Base-by-base conservation (phyloP, 306 rosid genomes). In the Bauhinia variegata region DNA sequence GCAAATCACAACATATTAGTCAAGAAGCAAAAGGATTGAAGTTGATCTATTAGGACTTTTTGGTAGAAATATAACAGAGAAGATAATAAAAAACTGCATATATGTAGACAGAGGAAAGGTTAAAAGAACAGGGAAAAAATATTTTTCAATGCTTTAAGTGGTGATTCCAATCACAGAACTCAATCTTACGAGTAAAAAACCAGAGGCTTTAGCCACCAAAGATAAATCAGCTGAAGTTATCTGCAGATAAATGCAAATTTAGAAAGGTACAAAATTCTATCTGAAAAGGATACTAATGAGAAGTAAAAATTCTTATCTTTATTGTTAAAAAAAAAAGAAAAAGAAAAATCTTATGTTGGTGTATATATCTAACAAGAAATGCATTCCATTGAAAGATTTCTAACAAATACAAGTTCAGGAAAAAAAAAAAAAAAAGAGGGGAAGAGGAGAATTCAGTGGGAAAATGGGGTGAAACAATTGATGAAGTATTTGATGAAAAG, bases 141-240 rank as follows among this genome's bases (percentile, higher is more conserved):
- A 31, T 48, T 55, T 47, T 65, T 12, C 43, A 23, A 72, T 46
- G 47, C 14, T 62, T 75, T n/a, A 82, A 50, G n/a, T 55, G 48
- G 39, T 33, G 16, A 60, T 72, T 58, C 41, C 51, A 55, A 66
- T 41, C 30, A 17, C 56, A 47, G 47, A 55, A 68, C 60, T 42
- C 42, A 67, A 63, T 87, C 85, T 86, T 81, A 92, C 98, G 55
- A 96, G 98, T 53, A 78, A 67, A 18, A 87, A 89, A 60, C 98
- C 98, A 51, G 87, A 78, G 74, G 96, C 85, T 69, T 78, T 81
- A 70, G 89, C 78, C 75, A 92, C 87, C 3, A 72, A 63, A 74
- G 89, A 72, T 55, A 89, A 68, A 82, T 92, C 96, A 55, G 83
- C 92, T 53, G 84, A 77, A 59, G 83, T 73, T 59, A 92, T 59